A percentile compares a stretch with the other conserved stretches of the same genome.
Conservation (phyloP, 352 stramenopile species). For the Saprolegnia diclina region DNA sequence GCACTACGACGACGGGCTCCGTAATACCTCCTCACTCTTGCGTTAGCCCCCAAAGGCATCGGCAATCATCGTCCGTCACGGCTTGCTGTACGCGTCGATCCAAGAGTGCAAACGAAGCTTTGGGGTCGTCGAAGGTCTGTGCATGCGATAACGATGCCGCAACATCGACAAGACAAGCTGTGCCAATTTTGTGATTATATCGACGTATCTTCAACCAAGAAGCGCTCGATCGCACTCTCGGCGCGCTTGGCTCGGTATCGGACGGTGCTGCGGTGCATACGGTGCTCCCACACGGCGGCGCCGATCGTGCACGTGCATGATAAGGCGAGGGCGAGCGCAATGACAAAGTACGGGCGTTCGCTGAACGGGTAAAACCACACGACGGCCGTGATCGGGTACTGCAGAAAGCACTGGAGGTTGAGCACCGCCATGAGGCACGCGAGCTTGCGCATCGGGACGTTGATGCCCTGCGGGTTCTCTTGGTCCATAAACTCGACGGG, state of each 20-base stretch:
- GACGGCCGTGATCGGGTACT: slow-evolving; percentile 10
- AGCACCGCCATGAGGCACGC: not conserved
- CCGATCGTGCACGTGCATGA: slow-evolving; percentile 5
- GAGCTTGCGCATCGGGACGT: slow-evolving; percentile 17
- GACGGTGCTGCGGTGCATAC: not conserved
- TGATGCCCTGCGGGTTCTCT: not conserved
- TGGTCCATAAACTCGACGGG: slow-evolving; percentile 17
- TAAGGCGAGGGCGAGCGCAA: not conserved
- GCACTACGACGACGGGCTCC: too few species aligned
- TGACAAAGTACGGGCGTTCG: not conserved
- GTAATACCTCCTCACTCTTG: too few species aligned
- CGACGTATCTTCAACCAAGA: slow-evolving; percentile 18
- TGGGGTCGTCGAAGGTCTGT: too few species aligned
- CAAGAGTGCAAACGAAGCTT: too few species aligned
- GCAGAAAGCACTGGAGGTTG: slow-evolving; percentile 15
- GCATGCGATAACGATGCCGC: too few species aligned
- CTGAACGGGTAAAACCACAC: slow-evolving; percentile 3
- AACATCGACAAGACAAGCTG: too few species aligned
- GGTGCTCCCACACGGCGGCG: slow-evolving; percentile 1
- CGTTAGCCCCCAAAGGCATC: too few species aligned
- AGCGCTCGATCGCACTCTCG: slow-evolving; percentile 14
- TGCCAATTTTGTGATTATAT: too few species aligned
- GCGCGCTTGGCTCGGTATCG: slow-evolving; percentile 2
- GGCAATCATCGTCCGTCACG: too few species aligned
- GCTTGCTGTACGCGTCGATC: too few species aligned